Evolutionary conservation across 306 rosid species (phyloP), one percentile per base, ranked within the genome.

Genomic region (Sesbania bispinosa): DNA sequence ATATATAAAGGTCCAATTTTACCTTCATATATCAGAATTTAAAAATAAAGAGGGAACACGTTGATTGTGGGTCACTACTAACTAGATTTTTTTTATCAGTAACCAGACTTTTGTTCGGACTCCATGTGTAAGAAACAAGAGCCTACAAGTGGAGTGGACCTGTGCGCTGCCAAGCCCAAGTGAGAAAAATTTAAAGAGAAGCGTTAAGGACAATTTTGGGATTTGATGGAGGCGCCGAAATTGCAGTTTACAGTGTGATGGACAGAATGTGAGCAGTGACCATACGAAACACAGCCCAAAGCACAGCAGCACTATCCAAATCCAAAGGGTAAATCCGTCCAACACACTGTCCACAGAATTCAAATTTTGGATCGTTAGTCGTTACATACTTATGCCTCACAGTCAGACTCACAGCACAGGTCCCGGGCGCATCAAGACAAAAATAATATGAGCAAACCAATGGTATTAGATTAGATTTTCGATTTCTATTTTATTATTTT

Each of bases 341-440:
- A 51, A n/a, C 15, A 30, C 10, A 19, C 42, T 41, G 0, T 39
- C 76, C 30, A 8, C 6, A 51, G 1, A 74, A 75, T 75, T 80
- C 77, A 80, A 80, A 80, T 62, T 79, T 79, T 39, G 75, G 63
- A 73, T 79, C 71, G 75, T 79, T 73, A 26, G 83, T 67, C 79
- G 60, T 36, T 62, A 78, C 82, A 38, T 27, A 7, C 32, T 41
- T 13, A 0, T 9, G 4, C 29, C 20, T 8, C n/a, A n/a, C n/a
- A n/a, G n/a, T n/a, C n/a, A n/a, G n/a, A n/a, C n/a, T n/a, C 2
- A 2, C 36, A 20, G 42, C 36, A 36, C 57, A 67, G 45, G 33
- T 45, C 69, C 83, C 67, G 20, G 20, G 55, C 18, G 60, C 8
- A 2, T 9, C 54, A 42, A 63, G 42, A 75, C 80, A 74, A 74